phyloP scores from a whole-genome alignment of 192 early-diverging fungal genomes.

The Hyaloraphidium curvatum region DNA sequence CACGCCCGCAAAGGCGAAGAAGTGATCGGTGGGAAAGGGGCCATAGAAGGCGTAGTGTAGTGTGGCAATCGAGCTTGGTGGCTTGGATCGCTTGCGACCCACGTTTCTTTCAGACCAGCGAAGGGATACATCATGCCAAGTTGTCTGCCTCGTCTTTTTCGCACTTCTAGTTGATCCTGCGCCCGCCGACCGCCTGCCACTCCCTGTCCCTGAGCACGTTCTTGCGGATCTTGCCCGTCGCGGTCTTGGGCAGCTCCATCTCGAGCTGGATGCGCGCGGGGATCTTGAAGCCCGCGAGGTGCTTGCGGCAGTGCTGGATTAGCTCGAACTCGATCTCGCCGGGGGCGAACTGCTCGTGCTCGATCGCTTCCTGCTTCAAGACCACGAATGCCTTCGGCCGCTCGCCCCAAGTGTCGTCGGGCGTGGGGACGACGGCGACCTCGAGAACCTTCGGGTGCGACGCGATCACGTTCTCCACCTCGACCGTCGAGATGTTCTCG shows the following conservation, averaged over 20 bases:
- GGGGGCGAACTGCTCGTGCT: background rate
- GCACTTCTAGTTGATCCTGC: background rate
- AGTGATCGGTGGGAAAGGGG: too few relatives aligned
- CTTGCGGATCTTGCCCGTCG: background rate
- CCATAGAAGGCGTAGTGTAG: too few relatives aligned
- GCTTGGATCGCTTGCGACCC: too few relatives aligned
- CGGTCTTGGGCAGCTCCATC: background rate
- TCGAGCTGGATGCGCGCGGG: background rate
- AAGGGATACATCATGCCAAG: too few relatives aligned
- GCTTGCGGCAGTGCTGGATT: background rate
- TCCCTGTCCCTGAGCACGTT: background rate
- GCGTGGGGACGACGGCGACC: slow-evolving; percentile 30
- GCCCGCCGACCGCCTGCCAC: background rate
- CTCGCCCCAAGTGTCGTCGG: slow-evolving; percentile 38
- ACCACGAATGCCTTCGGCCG: slow-evolving; percentile 14
- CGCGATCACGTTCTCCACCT: slow-evolving; percentile 29
- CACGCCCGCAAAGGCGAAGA: too few relatives aligned
- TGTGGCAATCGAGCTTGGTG: too few relatives aligned
- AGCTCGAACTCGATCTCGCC: background rate
- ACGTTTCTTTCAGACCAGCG: too few relatives aligned
- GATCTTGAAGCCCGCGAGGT: background rate
- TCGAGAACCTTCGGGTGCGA: slow-evolving; percentile 27
- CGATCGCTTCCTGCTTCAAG: background rate
- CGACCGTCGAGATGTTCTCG: slow-evolving; percentile 35
- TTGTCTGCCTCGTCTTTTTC: too few relatives aligned